These are phyloP conservation scores for Diplodia mutila DNA, from an alignment of 2,329 filamentous ascomycete genomes.

Conservation along the genomic window DNA sequence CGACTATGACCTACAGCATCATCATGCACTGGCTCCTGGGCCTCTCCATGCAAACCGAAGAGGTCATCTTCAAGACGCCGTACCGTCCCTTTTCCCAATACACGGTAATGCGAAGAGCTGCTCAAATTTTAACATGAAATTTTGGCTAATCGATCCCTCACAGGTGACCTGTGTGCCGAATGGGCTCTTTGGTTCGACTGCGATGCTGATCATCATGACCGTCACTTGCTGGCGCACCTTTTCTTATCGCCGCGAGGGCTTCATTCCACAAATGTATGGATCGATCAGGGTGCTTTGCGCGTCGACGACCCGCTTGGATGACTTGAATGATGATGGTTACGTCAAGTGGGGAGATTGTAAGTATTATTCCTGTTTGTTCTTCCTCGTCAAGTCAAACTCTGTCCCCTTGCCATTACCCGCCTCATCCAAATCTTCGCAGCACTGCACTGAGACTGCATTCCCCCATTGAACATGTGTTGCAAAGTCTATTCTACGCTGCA, in stretches of 20 bases:
- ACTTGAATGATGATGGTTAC: conserved; percentile 29
- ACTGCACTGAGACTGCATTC: background rate
- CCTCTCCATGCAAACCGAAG: background rate
- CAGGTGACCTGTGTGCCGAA: background rate
- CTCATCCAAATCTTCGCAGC: background rate
- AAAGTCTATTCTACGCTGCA: too few species aligned
- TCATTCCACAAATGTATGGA: conserved; percentile 41
- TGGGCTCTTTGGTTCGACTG: conserved; percentile 32
- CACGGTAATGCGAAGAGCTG: background rate
- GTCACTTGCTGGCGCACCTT: conserved; percentile 38
- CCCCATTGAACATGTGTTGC: too few species aligned
- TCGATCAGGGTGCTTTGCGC: conserved; percentile 37
- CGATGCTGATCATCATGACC: conserved; percentile 37
- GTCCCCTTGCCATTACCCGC: too few species aligned
- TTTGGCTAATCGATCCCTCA: background rate
- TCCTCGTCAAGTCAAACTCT: background rate
- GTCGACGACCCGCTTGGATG: conserved; percentile 35
- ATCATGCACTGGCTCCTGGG: conserved; percentile 35
- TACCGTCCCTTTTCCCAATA: background rate
- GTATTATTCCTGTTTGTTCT: background rate
- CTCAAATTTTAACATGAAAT: background rate
- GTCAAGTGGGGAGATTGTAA: background rate
- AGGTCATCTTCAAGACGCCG: conserved; percentile 27
- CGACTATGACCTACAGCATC: conserved; percentile 35
- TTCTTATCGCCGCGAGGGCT: conserved; percentile 37